Evolutionary conservation across 495 filamentous ascomycete species (phyloP).

Genomic region (Letharia lupina): DNA sequence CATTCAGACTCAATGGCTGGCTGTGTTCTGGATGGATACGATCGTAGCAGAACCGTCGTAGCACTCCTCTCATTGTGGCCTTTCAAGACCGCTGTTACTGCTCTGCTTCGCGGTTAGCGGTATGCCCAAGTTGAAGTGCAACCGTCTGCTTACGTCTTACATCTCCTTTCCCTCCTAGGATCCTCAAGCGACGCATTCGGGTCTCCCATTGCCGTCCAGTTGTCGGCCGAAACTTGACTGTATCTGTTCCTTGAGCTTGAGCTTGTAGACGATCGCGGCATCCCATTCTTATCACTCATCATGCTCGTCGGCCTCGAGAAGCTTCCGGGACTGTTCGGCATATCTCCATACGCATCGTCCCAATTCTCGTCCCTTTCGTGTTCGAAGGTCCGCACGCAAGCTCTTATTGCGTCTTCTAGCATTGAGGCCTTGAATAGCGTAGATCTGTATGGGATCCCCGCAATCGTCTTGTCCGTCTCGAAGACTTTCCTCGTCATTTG

Average conservation of each 20-base stretch:
- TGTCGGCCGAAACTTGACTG: conserved; percentile 30
- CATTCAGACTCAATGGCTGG: conserved; percentile 81
- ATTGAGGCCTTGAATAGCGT: conserved; percentile 95
- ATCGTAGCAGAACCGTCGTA: conserved; percentile 66
- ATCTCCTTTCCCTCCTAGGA: conserved; percentile 46
- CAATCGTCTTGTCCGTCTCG: conserved; percentile 95
- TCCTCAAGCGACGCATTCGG: conserved; percentile 43
- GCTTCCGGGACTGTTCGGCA: conserved; percentile 28
- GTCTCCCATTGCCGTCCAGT: conserved; percentile 45
- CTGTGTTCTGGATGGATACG: conserved; percentile 90
- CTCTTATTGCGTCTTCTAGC: conserved; percentile 85
- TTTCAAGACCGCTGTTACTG: conserved; percentile 86
- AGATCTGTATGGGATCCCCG: conserved; percentile 84
- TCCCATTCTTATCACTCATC: conserved; percentile 25
- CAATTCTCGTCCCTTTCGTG: conserved; percentile 66
- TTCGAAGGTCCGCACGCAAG: conserved; percentile 76
- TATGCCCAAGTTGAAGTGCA: neutral
- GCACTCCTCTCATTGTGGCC: conserved; percentile 55
- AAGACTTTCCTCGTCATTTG: conserved; percentile 90
- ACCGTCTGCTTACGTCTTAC: conserved; percentile 74
- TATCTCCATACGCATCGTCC: conserved; percentile 28
- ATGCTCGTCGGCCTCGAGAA: conserved; percentile 21
- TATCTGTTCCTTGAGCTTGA: conserved; percentile 32
- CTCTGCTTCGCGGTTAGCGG: conserved; percentile 44
- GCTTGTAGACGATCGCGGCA: conserved; percentile 20